Percentiles rank a stretch among this genome's conserved stretches.
Conservation (phyloP, 345 rosid species). For the Boechera stricta region DNA sequence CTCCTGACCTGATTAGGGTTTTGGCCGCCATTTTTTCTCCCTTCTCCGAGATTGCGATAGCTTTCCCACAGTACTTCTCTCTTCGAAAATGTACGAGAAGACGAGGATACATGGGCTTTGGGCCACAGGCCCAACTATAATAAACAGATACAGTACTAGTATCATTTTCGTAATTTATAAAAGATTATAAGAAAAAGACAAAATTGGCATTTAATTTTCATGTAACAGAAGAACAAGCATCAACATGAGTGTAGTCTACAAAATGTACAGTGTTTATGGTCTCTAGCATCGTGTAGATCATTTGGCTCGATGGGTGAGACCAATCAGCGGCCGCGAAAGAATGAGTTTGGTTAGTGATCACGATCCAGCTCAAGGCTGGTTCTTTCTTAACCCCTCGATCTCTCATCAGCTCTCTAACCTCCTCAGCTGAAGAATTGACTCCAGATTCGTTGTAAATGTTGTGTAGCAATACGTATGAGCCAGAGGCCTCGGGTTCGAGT, state of each 20-base stretch:
- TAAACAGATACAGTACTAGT: no score
- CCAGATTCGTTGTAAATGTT: conserved; percentile 54
- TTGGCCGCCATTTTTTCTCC: conserved; percentile 65
- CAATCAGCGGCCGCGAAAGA: conserved; percentile 42
- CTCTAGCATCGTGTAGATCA: conserved; percentile 40
- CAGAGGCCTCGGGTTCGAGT: conserved; percentile 55
- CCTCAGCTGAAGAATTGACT: conserved; percentile 42
- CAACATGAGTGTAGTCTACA: conserved; percentile 29
- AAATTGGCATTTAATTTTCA: not conserved
- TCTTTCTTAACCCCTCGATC: conserved; percentile 55
- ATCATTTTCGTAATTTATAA: not conserved
- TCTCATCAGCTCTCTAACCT: conserved; percentile 52
- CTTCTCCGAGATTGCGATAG: conserved; percentile 32
- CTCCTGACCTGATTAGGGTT: conserved; percentile 69
- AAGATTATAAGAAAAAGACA: not conserved
- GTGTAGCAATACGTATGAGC: conserved; percentile 55
- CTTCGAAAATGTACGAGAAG: conserved; percentile 19
- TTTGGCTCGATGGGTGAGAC: conserved; percentile 43
- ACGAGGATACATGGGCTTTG: conserved; percentile 27
- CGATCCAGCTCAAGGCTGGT: conserved; percentile 61
- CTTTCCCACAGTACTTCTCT: not conserved
- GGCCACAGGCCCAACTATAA: conserved; percentile 27
- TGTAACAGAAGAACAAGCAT: conserved; percentile 24
- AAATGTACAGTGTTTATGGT: conserved; percentile 42
- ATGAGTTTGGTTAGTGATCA: conserved; percentile 47